These are phyloP conservation scores for Leucocoprinus birnbaumii DNA, from an alignment of 768 basidiomycete genomes.

Conservation along the genomic window DNA sequence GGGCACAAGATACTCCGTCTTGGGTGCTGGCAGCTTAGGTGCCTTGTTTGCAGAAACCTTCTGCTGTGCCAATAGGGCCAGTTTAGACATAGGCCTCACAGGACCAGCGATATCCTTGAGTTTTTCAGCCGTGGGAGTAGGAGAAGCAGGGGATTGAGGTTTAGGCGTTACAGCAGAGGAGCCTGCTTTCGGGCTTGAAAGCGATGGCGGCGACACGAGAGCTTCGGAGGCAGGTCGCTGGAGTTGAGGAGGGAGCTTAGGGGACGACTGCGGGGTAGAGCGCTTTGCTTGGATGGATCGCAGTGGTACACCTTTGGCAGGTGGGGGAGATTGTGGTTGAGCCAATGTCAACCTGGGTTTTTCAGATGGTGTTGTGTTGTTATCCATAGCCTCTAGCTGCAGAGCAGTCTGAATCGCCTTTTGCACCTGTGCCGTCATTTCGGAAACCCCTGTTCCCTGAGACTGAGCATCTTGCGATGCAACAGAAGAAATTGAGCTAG, in stretches of 20 bases:
- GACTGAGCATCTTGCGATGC: conserved; percentile 15
- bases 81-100: conserved; percentile 27
- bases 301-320: conserved; percentile 5
- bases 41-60: conserved; percentile 42
- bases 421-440: conserved; percentile 55
- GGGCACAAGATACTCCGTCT: conserved; percentile 71
- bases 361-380: conserved; percentile 15
- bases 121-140: neutral
- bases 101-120: conserved; percentile 10
- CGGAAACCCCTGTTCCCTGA: conserved; percentile 33
- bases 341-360: conserved; percentile 15
- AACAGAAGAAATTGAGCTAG: conserved; percentile 16
- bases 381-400: conserved; percentile 55
- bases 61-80: conserved; percentile 70
- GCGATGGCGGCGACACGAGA: neutral
- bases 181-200: neutral
- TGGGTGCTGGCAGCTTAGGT: conserved; percentile 42
- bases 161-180: neutral
- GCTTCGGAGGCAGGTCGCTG: neutral
- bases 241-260: neutral
- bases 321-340: conserved; percentile 17
- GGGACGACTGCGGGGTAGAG: conserved; percentile 6
- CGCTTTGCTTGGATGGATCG: conserved; percentile 6
- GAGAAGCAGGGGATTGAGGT: neutral
- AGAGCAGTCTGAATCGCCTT: conserved; percentile 69